These are phyloP conservation scores for Pelargonium australe DNA, from an alignment of 441 rosid genomes.

Conservation along the genomic window DNA sequence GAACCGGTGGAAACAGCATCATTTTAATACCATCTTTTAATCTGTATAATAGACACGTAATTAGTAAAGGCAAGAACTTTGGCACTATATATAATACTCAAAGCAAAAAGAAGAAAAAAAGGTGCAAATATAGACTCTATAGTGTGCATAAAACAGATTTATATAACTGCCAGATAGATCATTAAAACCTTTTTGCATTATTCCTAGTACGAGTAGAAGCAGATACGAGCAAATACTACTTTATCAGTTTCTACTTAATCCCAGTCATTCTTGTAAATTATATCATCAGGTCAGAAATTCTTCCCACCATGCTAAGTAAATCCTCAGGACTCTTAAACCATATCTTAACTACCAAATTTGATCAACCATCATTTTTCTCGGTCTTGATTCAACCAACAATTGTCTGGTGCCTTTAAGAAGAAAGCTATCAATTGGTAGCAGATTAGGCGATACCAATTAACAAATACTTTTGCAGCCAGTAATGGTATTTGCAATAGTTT, in stretches of 20 bases:
- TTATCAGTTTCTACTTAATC: not conserved
- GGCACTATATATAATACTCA: slow-evolving; percentile 13
- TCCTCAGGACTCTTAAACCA: not conserved
- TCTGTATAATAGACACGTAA: slow-evolving; percentile 27
- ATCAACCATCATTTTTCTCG: not conserved
- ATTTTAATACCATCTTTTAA: slow-evolving; percentile 5
- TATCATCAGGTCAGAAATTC: not conserved
- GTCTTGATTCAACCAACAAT: not conserved
- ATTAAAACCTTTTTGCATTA: not conserved
- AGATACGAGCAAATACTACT: not conserved
- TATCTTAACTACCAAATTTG: not conserved
- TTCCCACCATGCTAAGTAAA: not conserved
- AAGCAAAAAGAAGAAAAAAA: not conserved
- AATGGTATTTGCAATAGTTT: not conserved
- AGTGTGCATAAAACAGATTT: not conserved
- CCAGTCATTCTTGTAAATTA: not conserved
- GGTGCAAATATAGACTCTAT: not conserved
- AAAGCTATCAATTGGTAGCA: not conserved
- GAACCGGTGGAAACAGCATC: no score
- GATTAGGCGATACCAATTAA: not conserved
- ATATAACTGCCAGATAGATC: not conserved
- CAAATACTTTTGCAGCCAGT: not conserved
- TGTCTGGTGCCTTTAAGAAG: not conserved
- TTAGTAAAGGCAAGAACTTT: slow-evolving; percentile 18
- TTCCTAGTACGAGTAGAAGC: not conserved